Base-by-base conservation (phyloP, 2,329 filamentous ascomycete species). In the Claviceps sp. region DNA sequence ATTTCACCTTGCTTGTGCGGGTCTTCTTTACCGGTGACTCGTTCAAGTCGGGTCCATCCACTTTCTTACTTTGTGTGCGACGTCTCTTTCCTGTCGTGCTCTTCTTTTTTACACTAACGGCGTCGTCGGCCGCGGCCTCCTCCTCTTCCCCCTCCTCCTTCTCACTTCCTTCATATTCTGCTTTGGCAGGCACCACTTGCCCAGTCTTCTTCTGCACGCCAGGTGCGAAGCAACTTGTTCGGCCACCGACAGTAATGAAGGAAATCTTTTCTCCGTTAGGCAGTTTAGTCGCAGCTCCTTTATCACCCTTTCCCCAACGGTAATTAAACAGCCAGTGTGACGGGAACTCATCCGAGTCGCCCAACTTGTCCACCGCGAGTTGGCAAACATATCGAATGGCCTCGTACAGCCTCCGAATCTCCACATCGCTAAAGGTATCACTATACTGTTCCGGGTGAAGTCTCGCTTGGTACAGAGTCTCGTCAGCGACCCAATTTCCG, bases 401-500 rank as follows among this genome's bases (percentile, higher is more conserved):
- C 8, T 81, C 73, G 65, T 93, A 84, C 2, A 98, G 72, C 41
- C 73, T 74, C 57, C 78, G 76, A 56, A 94, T 79, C 65, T 96
- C 84, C 0, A 70, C 75, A 36, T 87, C 80, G 55, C 66, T 75
- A 58, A 97, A 85, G 0, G 87, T 86, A 61, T 96, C 84, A 67
- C 85, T 89, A 69, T 94, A 94, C 64, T 95, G 89, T 65, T 96
- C 91, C 0, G 93, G 93, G 59, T 98, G 91, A 16, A 97, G 77
- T 48, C 78, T 82, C 5, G 93, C 86, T 59, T 97, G 84, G 62
- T 90, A 98, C 49, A 98, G 72, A 6, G 95, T 84, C 66, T 98
- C 93, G 63, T 98, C 93, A 1, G 85, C 89, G 51, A 98, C 91
- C 91, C 91, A 98, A 63, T 97, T 97, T 0, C 93, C 93, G 56